Percentiles rank a stretch among this genome's conserved stretches.
phyloP scores from a whole-genome alignment of 495 filamentous ascomycete species.

The Aspergillus asperescens region DNA sequence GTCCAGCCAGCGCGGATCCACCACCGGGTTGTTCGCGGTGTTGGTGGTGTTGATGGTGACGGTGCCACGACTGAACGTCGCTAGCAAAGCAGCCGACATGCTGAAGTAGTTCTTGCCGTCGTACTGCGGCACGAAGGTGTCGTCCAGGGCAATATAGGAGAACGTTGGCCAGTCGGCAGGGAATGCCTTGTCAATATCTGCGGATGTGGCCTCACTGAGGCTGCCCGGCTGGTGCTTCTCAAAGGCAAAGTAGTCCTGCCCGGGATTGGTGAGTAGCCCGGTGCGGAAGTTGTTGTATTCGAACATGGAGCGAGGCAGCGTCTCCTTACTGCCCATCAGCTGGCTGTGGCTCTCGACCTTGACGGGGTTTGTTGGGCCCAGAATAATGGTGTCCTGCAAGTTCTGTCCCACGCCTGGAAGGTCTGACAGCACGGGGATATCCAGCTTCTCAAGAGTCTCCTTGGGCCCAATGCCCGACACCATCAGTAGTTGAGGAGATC shows the following conservation, averaged over 20 bases:
- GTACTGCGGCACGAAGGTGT: constrained; percentile 21
- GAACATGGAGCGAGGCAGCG: constrained; percentile 11
- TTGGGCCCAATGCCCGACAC: constrained; percentile 36
- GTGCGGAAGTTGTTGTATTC: constrained; percentile 5
- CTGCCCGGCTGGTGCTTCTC: constrained; percentile 44
- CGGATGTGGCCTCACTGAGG: constrained; percentile 20
- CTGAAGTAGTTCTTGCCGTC: constrained; percentile 47
- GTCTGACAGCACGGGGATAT: constrained; percentile 38
- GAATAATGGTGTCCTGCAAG: constrained; percentile 39
- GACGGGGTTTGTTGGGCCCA: constrained; percentile 19
- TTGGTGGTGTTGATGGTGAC: constrained; percentile 45
- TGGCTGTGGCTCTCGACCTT: constrained; percentile 22
- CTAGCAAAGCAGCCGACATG: constrained; percentile 36
- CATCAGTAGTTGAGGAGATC: constrained; percentile 28
- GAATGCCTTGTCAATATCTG: constrained; percentile 27
- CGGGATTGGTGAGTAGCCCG: constrained; percentile 35
- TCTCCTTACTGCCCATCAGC: constrained; percentile 12
- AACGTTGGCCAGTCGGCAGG: constrained; percentile 56
- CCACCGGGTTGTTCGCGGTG: constrained; percentile 42
- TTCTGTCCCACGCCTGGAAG: constrained; percentile 48
- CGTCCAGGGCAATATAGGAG: constrained; percentile 13
- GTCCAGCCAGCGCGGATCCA: constrained; percentile 52
- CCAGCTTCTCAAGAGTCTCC: constrained; percentile 29
- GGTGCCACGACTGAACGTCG: constrained; percentile 51
- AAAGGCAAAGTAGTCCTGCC: constrained; percentile 40